Evolutionary conservation across 306 rosid species (phyloP), one percentile per base, ranked within the genome.

Genomic region (Cucurbita moschata): DNA sequence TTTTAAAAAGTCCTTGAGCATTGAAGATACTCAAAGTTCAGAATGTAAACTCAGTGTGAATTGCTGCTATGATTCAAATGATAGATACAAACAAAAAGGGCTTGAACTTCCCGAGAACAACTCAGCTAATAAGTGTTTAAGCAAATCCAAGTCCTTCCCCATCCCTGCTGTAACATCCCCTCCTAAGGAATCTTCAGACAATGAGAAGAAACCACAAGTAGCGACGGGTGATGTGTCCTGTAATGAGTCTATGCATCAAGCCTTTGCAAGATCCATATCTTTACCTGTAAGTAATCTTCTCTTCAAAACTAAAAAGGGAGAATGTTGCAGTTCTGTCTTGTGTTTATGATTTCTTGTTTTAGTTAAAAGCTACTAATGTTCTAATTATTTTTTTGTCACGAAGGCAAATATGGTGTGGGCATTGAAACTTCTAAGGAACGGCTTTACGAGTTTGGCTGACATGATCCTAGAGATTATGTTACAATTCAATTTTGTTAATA

Each of bases 101-200:
- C 63, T 74, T 66, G 43, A 77, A 39, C 51, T 11, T 30, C 70
- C 74, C 21, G 60, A 77, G 67, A 46, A 49, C 47, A 76, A 75
- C 19, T 56, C 53, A 54, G 73, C 82, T 58, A 71, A 4, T 5
- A 81, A 67, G 75, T 72, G 76, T 69, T 76, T 79, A 76, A 76
- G 73, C 49, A 75, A 86, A 54, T 66, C 79, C 74, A 78, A 80
- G 4, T 79, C 86, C 23, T 84, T 88, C 71, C 87, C 91, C 26
- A 15, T 18, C 83, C 77, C 84, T 72, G 75, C 57, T 49, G 73
- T 10, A 26, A 43, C 57, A 59, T 75, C 70, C 77, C 76, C 78
- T 53, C 54, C 75, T 6, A 82, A 58, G 75, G 81, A 82, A 71
- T 70, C 75, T 47, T 75, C 84, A 6, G 82, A 79, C 4, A 50